Conservation (phyloP, 1,139 yeast species). For the Candida sp. region DNA sequence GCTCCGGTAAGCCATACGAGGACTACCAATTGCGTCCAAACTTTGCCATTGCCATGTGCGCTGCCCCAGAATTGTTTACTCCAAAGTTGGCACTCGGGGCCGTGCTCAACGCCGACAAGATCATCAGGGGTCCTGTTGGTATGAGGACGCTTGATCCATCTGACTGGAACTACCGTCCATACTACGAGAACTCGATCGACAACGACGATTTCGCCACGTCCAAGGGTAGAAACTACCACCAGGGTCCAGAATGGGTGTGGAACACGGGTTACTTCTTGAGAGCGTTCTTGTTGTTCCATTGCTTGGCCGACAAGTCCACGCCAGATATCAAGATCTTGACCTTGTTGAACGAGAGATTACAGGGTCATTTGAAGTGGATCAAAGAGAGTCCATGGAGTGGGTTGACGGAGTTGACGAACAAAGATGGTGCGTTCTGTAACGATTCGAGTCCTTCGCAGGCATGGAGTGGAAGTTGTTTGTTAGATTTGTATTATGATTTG, state of each 20-base stretch:
- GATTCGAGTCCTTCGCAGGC: conserved; percentile 98
- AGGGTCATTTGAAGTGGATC: conserved; percentile 73
- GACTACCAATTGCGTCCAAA: conserved; percentile 95
- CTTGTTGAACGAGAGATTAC: conserved; percentile 57
- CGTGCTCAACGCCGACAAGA: conserved; percentile 69
- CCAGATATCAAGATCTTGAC: conserved; percentile 39
- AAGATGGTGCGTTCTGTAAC: conserved; percentile 76
- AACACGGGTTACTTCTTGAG: conserved; percentile 84
- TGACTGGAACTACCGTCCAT: conserved; percentile 90
- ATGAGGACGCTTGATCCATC: conserved; percentile 92
- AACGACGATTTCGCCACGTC: conserved; percentile 89
- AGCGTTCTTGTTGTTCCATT: conserved; percentile 66
- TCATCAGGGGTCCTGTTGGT: conserved; percentile 88
- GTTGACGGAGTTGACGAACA: conserved; percentile 88
- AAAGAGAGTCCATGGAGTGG: conserved; percentile 89
- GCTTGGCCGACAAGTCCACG: conserved; percentile 21
- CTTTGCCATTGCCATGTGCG: conserved; percentile 90
- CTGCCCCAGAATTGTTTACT: conserved; percentile 90
- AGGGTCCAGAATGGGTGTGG: conserved; percentile 99
- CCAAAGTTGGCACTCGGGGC: conserved; percentile 64
- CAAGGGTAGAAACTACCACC: conserved; percentile 96
- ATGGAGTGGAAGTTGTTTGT: conserved; percentile 88
- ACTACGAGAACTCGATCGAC: conserved; percentile 82
- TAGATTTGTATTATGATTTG: conserved; percentile 78
- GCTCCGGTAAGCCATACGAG: conserved; percentile 85